Conservation (phyloP, 805 yeast species). For the Blastobotrys terrestris region DNA sequence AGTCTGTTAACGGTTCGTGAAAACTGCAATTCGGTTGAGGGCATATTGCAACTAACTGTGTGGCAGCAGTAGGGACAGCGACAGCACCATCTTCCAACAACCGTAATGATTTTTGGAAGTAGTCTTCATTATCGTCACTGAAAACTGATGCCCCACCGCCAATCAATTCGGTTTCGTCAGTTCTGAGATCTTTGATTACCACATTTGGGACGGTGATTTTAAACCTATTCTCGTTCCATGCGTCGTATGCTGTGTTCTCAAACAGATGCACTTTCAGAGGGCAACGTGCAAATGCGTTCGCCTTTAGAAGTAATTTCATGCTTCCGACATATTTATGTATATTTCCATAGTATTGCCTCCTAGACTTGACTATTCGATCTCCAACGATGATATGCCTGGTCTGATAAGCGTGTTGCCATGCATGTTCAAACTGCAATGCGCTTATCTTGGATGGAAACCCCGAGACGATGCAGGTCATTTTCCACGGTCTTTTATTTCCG, state of each 20-base stretch:
- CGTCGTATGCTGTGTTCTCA: constrained; percentile 18
- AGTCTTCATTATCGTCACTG: constrained; percentile 2
- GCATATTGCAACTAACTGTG: no score
- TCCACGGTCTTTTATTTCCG: constrained; percentile 66
- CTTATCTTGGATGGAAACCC: constrained; percentile 66
- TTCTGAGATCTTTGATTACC: constrained; percentile 9
- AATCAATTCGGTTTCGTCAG: constrained; percentile 8
- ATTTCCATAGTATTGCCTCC: constrained; percentile 9
- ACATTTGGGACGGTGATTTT: constrained; percentile 14
- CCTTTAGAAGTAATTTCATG: constrained; percentile 23
- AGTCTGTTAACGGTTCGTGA: constrained; percentile 4
- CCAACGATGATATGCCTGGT: constrained; percentile 51
- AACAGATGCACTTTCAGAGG: constrained; percentile 26
- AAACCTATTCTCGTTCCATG: constrained; percentile 26
- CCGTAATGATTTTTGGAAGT: neutral
- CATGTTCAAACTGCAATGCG: constrained; percentile 79
- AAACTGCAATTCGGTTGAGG: no score
- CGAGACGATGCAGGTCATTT: constrained; percentile 52
- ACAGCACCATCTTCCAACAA: neutral
- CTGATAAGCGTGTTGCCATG: constrained; percentile 68
- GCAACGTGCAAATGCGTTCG: constrained; percentile 20
- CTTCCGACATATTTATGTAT: constrained; percentile 26
- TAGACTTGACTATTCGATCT: constrained; percentile 34
- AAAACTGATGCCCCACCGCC: constrained; percentile 17
- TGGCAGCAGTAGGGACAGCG: constrained; percentile 10